Evolutionary conservation across 106 monocot species (phyloP).

Genomic region (Dendrobium chrysotoxum): DNA sequence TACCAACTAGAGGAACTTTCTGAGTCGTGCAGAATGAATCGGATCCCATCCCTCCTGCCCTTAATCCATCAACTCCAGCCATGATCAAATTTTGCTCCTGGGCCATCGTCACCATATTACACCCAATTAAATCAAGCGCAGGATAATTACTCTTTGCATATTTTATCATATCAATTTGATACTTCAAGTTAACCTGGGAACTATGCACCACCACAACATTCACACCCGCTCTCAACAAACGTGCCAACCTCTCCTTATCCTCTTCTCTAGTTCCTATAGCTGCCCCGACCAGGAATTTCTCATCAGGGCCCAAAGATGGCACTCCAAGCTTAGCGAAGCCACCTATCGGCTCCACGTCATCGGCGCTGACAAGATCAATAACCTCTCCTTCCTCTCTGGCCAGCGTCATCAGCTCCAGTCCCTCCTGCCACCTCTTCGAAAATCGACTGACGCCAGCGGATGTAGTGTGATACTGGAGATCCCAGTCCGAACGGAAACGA

Average conservation of each 20-base stretch:
- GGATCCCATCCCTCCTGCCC: conserved; percentile 98
- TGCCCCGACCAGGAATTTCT: conserved; percentile 72
- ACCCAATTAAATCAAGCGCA: conserved; percentile 79
- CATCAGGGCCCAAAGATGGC: conserved; percentile 75
- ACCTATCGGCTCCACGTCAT: conserved; percentile 55
- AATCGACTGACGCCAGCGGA: conserved; percentile 24
- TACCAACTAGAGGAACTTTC: conserved; percentile 94
- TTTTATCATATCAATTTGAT: conserved; percentile 94
- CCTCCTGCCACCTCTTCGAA: conserved; percentile 53
- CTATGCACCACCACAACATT: conserved; percentile 85
- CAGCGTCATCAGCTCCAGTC: conserved; percentile 36
- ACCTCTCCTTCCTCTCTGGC: conserved; percentile 46
- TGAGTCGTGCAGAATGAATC: conserved; percentile 98
- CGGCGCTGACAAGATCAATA: conserved; percentile 38
- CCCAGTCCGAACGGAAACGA: conserved; percentile 53
- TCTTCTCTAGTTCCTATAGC: conserved; percentile 79
- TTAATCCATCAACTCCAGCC: conserved; percentile 87
- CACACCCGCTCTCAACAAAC: conserved; percentile 66
- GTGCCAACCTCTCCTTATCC: conserved; percentile 81
- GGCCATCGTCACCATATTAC: conserved; percentile 82
- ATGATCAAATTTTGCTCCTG: conserved; percentile 84
- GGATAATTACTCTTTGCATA: conserved; percentile 57
- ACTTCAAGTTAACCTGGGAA: conserved; percentile 87
- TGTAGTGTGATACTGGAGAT: conserved; percentile 52
- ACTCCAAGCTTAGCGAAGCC: conserved; percentile 59